These are phyloP conservation scores for Hippophae rhamnoides DNA, from an alignment of 306 rosid genomes.

Conservation along the genomic window DNA sequence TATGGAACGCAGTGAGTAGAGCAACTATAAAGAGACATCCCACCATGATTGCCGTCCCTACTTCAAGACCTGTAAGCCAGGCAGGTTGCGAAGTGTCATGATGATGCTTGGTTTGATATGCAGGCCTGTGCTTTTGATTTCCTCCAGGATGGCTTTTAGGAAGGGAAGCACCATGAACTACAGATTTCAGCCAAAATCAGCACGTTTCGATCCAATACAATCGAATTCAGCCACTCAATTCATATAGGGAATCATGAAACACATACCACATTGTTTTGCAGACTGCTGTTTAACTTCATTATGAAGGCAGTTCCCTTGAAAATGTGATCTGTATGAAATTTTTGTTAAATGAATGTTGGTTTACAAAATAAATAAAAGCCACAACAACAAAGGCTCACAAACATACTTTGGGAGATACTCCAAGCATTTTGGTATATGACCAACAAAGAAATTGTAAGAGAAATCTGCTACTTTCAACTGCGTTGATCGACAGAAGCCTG, in stretches of 20 bases:
- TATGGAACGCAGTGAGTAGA: slow-evolving; percentile 49
- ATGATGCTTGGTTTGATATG: slow-evolving; percentile 36
- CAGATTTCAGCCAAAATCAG: too few species aligned
- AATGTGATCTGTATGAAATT: slow-evolving; percentile 48
- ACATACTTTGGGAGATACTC: slow-evolving; percentile 68
- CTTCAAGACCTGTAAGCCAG: slow-evolving; percentile 84
- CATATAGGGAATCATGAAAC: slow-evolving; percentile 9
- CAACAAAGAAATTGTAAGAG: slow-evolving; percentile 82
- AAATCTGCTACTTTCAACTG: slow-evolving; percentile 71
- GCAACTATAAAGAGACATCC: slow-evolving; percentile 62
- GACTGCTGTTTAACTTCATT: slow-evolving; percentile 59
- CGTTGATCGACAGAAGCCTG: slow-evolving; percentile 64
- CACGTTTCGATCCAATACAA: too few species aligned
- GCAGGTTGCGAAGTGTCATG: slow-evolving; percentile 45
- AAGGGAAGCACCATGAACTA: slow-evolving; percentile 33
- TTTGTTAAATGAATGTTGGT: slow-evolving; percentile 19
- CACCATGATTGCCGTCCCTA: slow-evolving; percentile 63
- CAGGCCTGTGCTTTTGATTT: slow-evolving; percentile 26
- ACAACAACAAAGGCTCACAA: slow-evolving; percentile 16
- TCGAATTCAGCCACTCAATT: background rate
- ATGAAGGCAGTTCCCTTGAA: slow-evolving; percentile 91
- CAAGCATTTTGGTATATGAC: slow-evolving; percentile 85
- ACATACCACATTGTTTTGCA: slow-evolving; percentile 55
- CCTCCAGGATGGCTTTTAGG: slow-evolving; percentile 45
- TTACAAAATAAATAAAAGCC: slow-evolving; percentile 6